A percentile compares a stretch with the other conserved stretches of the same genome.
Evolutionary conservation across 2,329 filamentous ascomycete genomes (phyloP).

Genomic region (Microascus cirrosus): DNA sequence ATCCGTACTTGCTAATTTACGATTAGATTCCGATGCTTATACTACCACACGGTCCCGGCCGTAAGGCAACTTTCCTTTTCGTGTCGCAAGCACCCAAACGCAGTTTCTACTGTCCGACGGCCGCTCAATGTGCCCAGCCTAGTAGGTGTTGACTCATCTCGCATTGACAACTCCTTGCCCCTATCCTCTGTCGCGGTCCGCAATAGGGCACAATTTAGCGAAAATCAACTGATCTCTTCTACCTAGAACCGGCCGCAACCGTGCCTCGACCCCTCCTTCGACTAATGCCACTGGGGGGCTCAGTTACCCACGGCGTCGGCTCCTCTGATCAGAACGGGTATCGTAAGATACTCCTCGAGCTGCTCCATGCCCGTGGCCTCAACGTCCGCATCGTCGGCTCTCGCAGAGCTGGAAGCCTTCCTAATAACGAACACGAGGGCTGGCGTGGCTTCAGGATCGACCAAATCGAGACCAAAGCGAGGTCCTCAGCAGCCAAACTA

Average conservation of each 20-base stretch:
- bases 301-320: conserved; percentile 21
- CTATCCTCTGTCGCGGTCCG: too few relatives aligned
- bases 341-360: conserved; percentile 20
- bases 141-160: too few relatives aligned
- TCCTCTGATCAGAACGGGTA: conserved; percentile 24
- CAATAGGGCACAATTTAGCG: too few relatives aligned
- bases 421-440: conserved; percentile 29
- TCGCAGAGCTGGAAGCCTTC: conserved; percentile 10
- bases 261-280: neutral
- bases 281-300: conserved; percentile 25
- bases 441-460: conserved; percentile 29
- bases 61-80: too few relatives aligned
- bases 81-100: too few relatives aligned
- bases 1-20: too few relatives aligned
- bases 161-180: too few relatives aligned
- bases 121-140: too few relatives aligned
- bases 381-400: conserved; percentile 24
- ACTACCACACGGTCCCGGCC: too few relatives aligned
- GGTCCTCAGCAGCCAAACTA: conserved; percentile 15
- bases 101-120: too few relatives aligned
- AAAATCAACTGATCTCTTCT: neutral
- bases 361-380: conserved; percentile 17
- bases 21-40: too few relatives aligned
- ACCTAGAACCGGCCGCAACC: neutral
- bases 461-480: conserved; percentile 22